These are phyloP conservation scores for Cyberlindnera maclurae DNA, from an alignment of 805 yeast genomes.

Conservation along the genomic window DNA sequence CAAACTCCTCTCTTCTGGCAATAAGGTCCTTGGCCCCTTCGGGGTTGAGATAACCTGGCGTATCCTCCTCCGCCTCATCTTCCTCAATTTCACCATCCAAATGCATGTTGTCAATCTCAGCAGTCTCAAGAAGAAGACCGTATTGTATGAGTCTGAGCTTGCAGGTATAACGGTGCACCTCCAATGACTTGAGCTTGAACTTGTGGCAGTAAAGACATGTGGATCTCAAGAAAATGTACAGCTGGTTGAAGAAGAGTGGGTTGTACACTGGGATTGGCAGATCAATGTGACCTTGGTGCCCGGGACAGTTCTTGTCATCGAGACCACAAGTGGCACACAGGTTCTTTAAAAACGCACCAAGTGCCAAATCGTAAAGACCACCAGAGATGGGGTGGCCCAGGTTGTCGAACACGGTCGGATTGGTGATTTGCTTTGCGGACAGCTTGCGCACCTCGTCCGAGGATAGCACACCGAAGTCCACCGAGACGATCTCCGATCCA, in stretches of 20 bases:
- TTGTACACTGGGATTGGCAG: constrained; percentile 93
- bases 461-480: constrained; percentile 82
- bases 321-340: constrained; percentile 91
- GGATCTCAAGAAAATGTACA: constrained; percentile 76
- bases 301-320: constrained; percentile 92
- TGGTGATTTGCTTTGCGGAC: constrained; percentile 92
- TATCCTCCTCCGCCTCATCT: constrained; percentile 39
- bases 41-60: constrained; percentile 24
- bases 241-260: constrained; percentile 88
- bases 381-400: constrained; percentile 92
- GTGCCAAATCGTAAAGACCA: constrained; percentile 90
- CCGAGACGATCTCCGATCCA: constrained; percentile 88
- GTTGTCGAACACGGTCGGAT: constrained; percentile 93
- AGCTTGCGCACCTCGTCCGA: constrained; percentile 76
- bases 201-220: constrained; percentile 87
- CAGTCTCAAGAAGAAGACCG: constrained; percentile 77
- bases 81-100: constrained; percentile 35
- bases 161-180: constrained; percentile 70
- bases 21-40: constrained; percentile 40
- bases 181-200: constrained; percentile 62
- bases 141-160: constrained; percentile 77
- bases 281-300: constrained; percentile 97
- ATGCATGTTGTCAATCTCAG: constrained; percentile 59
- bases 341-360: constrained; percentile 88
- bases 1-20: constrained; percentile 60